Evolutionary conservation across 2,329 filamentous ascomycete species (phyloP).

Genomic region (Xylariaceae sp.): DNA sequence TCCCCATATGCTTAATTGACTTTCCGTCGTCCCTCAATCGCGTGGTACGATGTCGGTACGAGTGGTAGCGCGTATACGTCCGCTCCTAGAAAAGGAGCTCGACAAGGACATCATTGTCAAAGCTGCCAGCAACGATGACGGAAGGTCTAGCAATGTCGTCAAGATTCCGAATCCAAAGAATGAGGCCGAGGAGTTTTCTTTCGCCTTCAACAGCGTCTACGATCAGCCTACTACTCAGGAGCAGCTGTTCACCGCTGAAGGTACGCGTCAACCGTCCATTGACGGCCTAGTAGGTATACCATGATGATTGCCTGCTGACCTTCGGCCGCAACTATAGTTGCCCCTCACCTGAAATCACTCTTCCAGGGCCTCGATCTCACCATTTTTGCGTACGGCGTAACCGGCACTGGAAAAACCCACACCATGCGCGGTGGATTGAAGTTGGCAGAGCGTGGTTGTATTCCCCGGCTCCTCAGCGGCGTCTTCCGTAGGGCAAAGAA

Average conservation of each 20-base stretch:
- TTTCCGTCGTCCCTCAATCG: too few species aligned
- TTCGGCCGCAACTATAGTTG: slow-evolving; percentile 52
- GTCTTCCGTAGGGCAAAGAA: slow-evolving; percentile 85
- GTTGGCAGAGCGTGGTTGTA: slow-evolving; percentile 80
- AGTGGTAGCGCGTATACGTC: slow-evolving; percentile 87
- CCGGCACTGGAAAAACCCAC: slow-evolving; percentile 91
- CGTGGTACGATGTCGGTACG: slow-evolving; percentile 59
- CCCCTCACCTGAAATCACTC: slow-evolving; percentile 84
- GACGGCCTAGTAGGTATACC: too few species aligned
- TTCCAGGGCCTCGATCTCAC: slow-evolving; percentile 87
- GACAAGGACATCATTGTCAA: slow-evolving; percentile 84
- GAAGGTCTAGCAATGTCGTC: slow-evolving; percentile 63
- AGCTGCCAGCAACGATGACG: slow-evolving; percentile 58
- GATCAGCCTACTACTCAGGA: slow-evolving; percentile 77
- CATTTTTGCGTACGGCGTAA: slow-evolving; percentile 89
- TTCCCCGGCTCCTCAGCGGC: slow-evolving; percentile 77
- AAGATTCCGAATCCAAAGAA: slow-evolving; percentile 95
- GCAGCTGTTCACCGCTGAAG: slow-evolving; percentile 83
- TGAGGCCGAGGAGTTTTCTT: slow-evolving; percentile 83
- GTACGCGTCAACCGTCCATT: slow-evolving; percentile 37
- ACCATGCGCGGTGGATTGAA: slow-evolving; percentile 92
- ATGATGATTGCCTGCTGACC: slow-evolving; percentile 4
- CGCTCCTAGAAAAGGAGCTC: slow-evolving; percentile 78
- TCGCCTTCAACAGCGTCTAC: slow-evolving; percentile 93
- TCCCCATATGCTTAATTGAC: too few species aligned